Evolutionary conservation across 495 filamentous ascomycete species (phyloP).

Genomic region (Tuber borchii): DNA sequence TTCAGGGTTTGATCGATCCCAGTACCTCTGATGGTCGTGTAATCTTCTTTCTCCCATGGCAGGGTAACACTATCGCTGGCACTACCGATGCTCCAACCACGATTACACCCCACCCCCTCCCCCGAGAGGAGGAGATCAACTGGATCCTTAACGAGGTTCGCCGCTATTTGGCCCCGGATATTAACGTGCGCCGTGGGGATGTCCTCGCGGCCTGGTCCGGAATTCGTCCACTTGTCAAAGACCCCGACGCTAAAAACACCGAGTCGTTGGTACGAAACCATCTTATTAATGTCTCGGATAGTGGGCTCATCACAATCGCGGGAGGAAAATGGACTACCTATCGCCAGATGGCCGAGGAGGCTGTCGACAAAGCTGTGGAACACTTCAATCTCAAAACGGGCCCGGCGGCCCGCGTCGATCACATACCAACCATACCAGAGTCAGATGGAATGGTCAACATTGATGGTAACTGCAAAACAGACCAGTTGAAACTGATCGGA

Average conservation of each 20-base stretch:
- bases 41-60: constrained; percentile 99
- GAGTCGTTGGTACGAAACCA: constrained; percentile 95
- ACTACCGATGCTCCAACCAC: constrained; percentile 86
- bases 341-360: constrained; percentile 96
- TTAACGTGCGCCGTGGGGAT: constrained; percentile 87
- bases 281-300: constrained; percentile 75
- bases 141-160: constrained; percentile 94
- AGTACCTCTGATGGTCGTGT: constrained; percentile 91
- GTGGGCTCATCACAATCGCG: constrained; percentile 87
- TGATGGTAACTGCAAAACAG: constrained; percentile 84
- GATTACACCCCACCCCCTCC: constrained; percentile 75
- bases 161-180: constrained; percentile 83
- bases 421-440: background rate
- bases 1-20: constrained; percentile 76
- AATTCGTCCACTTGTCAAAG: constrained; percentile 86
- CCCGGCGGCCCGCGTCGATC: constrained; percentile 43
- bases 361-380: constrained; percentile 81
- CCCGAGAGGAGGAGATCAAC: constrained; percentile 86
- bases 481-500: constrained; percentile 80
- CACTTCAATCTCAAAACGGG: constrained; percentile 71
- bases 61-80: constrained; percentile 96
- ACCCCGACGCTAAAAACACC: constrained; percentile 88
- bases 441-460: constrained; percentile 68
- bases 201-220: constrained; percentile 95
- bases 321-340: constrained; percentile 99